These are phyloP conservation scores for Nicotiana tomentosiformis DNA, from an alignment of 257 asterid genomes.

Conservation along the genomic window DNA sequence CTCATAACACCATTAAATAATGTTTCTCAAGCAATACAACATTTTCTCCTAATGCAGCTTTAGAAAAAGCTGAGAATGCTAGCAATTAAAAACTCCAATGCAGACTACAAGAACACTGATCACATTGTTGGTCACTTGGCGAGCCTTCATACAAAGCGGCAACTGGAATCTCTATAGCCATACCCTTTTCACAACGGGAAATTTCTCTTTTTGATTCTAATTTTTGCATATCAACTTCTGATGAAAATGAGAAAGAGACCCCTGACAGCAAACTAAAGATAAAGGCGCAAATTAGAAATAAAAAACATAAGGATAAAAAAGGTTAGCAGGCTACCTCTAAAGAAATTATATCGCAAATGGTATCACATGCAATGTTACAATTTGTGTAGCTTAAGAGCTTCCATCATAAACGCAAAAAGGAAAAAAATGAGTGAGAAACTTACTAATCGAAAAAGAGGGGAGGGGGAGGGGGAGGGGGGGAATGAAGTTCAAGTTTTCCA, in stretches of 20 bases:
- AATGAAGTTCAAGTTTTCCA: no score
- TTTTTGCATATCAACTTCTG: not conserved
- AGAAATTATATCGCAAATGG: no score
- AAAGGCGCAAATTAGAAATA: not conserved
- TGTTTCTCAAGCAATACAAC: not conserved
- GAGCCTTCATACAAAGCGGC: not conserved
- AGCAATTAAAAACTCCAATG: not conserved
- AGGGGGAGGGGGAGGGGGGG: no score
- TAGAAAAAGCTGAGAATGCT: not conserved
- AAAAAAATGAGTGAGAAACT: no score
- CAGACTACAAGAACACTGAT: not conserved
- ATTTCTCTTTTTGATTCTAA: not conserved
- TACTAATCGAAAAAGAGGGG: no score
- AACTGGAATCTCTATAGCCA: not conserved
- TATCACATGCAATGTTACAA: no score
- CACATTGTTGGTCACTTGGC: not conserved
- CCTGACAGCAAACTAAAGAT: not conserved
- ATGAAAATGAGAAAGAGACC: not conserved
- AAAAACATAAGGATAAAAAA: no score
- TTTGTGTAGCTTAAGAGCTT: no score
- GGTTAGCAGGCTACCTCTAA: no score
- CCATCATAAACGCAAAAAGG: no score
- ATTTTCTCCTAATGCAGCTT: not conserved
- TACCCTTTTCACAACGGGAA: no score
- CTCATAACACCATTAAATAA: not conserved